Conservation (phyloP, 768 basidiomycete genomes). For the Pseudohyphozyma bogoriensis region DNA sequence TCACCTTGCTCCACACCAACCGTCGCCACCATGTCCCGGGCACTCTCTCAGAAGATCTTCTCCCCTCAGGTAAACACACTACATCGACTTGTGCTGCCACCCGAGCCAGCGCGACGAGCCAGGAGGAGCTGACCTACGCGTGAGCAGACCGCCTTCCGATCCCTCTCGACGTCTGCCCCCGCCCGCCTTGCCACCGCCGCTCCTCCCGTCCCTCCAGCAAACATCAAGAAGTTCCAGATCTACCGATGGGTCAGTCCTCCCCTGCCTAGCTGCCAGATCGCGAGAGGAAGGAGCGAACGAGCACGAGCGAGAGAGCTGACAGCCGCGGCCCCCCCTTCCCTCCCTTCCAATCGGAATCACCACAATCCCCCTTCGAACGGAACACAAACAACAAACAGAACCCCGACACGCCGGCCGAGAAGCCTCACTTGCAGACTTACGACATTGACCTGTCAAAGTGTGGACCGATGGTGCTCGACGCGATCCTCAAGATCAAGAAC, state of each 20-base stretch:
- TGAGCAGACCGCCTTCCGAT: constrained; percentile 1
- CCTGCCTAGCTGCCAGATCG: not conserved
- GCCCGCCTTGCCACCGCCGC: not conserved
- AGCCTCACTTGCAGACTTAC: constrained; percentile 84
- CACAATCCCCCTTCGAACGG: not conserved
- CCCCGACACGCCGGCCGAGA: constrained; percentile 85
- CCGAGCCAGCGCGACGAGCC: too few species aligned
- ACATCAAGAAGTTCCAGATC: constrained; percentile 89
- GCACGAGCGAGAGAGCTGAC: not conserved
- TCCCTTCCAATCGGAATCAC: not conserved
- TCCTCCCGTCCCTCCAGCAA: constrained; percentile 36
- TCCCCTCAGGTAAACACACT: too few species aligned
- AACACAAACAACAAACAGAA: too few species aligned
- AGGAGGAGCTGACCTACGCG: too few species aligned
- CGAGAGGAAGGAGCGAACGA: not conserved
- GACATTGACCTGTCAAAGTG: constrained; percentile 84
- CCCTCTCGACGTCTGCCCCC: not conserved
- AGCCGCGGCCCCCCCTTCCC: not conserved
- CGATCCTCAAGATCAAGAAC: constrained; percentile 98
- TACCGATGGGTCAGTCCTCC: constrained; percentile 84
- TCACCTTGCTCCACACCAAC: too few species aligned
- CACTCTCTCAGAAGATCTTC: too few species aligned
- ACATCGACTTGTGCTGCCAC: too few species aligned
- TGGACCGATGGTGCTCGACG: constrained; percentile 91
- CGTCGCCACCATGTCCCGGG: too few species aligned